phyloP scores from a whole-genome alignment of 1,284 basidiomycete genomes.

The Cryptococcus hybrid region DNA sequence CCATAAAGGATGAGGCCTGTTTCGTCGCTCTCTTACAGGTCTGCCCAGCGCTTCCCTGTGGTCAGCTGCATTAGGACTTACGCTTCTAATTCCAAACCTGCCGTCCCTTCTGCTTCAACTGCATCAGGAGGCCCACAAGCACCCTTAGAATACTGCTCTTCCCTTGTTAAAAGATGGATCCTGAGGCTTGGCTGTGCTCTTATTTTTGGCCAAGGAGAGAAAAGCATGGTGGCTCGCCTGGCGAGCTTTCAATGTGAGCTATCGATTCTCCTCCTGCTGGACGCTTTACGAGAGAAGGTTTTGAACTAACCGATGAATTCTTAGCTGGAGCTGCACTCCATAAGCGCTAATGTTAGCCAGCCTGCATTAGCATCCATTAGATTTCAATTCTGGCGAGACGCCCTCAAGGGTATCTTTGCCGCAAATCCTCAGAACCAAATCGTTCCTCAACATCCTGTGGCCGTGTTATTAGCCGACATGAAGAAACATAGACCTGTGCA shows the following conservation, averaged over 20 bases:
- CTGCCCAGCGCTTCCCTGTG: too few species aligned
- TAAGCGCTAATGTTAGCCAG: slow-evolving; percentile 76
- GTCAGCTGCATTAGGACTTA: background rate
- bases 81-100: slow-evolving; percentile 2
- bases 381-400: slow-evolving; percentile 91
- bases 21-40: too few species aligned
- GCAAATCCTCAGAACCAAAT: background rate
- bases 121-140: slow-evolving; percentile 35
- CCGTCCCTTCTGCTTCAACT: slow-evolving; percentile 9
- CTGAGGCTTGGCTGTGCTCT: slow-evolving; percentile 69
- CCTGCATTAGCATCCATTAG: slow-evolving; percentile 79
- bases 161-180: slow-evolving; percentile 47
- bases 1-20: too few species aligned
- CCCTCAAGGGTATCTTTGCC: slow-evolving; percentile 62
- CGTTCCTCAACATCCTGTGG: slow-evolving; percentile 74
- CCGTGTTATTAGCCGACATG: slow-evolving; percentile 67
- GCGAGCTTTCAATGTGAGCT: slow-evolving; percentile 80
- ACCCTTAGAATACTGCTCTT: slow-evolving; percentile 45
- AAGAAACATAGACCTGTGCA: slow-evolving; percentile 52
- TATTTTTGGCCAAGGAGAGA: slow-evolving; percentile 70
- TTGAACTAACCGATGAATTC: background rate
- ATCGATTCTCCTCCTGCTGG: slow-evolving; percentile 45
- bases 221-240: slow-evolving; percentile 73
- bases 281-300: slow-evolving; percentile 38
- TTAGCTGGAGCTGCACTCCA: slow-evolving; percentile 77